A percentile compares a stretch with the other conserved stretches of the same genome.
Evolutionary conservation across 1,284 basidiomycete species (phyloP).

Genomic region (Malassezia caprae): DNA sequence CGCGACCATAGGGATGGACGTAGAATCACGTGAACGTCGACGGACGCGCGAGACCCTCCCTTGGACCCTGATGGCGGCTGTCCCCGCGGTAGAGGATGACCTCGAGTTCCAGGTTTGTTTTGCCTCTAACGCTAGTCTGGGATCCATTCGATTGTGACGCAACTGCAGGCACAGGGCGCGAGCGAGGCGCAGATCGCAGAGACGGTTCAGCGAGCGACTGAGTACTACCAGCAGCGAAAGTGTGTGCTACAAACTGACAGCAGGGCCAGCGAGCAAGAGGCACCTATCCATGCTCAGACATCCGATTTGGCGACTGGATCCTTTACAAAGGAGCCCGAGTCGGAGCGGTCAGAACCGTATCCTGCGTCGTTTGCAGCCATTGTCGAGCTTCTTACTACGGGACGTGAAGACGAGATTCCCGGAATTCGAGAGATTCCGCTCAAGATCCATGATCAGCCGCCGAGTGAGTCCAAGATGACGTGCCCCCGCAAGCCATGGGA

Average conservation of each 20-base stretch:
- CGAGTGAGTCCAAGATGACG: conserved; percentile 26
- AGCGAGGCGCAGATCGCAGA: conserved; percentile 22
- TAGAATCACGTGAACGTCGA: conserved; percentile 4
- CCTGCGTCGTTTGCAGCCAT: conserved; percentile 42
- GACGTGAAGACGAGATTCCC: conserved; percentile 40
- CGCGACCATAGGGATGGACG: background rate
- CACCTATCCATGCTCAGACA: background rate
- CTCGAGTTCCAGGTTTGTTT: conserved; percentile 11
- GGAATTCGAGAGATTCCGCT: conserved; percentile 42
- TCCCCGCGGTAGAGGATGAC: background rate
- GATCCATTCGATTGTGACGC: conserved; percentile 25
- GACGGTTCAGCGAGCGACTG: conserved; percentile 23
- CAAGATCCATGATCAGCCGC: conserved; percentile 35
- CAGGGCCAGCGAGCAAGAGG: background rate
- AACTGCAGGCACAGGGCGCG: conserved; percentile 24
- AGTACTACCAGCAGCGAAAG: conserved; percentile 24
- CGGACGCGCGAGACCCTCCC: background rate
- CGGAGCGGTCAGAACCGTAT: conserved; percentile 20
- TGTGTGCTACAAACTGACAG: background rate
- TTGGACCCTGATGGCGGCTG: background rate
- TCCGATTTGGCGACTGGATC: background rate
- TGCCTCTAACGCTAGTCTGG: conserved; percentile 13
- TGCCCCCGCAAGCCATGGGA: conserved; percentile 41
- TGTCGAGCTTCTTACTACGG: conserved; percentile 44
- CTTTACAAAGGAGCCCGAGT: background rate